Base-by-base conservation (phyloP, 495 filamentous ascomycete species). In the Hypoxylon lenormandii region DNA sequence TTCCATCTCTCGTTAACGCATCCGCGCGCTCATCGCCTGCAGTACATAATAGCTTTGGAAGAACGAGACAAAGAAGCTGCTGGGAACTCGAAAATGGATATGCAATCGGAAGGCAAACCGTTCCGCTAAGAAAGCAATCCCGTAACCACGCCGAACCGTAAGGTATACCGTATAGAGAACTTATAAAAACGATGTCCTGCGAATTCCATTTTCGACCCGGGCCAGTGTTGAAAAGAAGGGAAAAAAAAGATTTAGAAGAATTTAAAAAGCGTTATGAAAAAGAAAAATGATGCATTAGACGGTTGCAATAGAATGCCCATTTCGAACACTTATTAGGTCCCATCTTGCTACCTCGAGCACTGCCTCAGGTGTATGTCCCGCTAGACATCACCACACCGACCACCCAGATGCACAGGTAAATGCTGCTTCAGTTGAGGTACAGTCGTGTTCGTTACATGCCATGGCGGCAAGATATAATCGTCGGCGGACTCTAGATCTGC, bases 151-250 rank as follows among this genome's bases (percentile, higher is more conserved):
- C 69, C 64, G 42, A 55, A 64, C 69, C 69, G 55, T 68, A 68
- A 71, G 63, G 69, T 72, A 72, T 72, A 64, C 64, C 69, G 18
- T 72, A 64, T 72, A 64, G 55, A 60, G 36, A 67, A 64, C 21
- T 43, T 22, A 36, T 22, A 36, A 52, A 51, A 60, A 59, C 45
- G 61, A 22, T 66, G 53, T 55, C 68, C 47, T 48, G 36, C 53
- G 49, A 71, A 60, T 72, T 55, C 69, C 60, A 56, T 69, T 66
- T 68, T 64, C 54, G 47, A 66, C 40, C 58, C 48, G 42, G 38
- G 18, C 54, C 59, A 47, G n/a, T 40, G 40, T 19, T 45, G 30
- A 56, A 23, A 53, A 62, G 22, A 38, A 23, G 63, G 21, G 61
- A 30, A 26, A 23, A 3, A 56, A 43, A 60, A 40, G 11, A 51